A percentile compares a stretch with the other conserved stretches of the same genome.
Evolutionary conservation across 1,284 basidiomycete genomes (phyloP).

Genomic region (Apiotrichum mycotoxinovorans): DNA sequence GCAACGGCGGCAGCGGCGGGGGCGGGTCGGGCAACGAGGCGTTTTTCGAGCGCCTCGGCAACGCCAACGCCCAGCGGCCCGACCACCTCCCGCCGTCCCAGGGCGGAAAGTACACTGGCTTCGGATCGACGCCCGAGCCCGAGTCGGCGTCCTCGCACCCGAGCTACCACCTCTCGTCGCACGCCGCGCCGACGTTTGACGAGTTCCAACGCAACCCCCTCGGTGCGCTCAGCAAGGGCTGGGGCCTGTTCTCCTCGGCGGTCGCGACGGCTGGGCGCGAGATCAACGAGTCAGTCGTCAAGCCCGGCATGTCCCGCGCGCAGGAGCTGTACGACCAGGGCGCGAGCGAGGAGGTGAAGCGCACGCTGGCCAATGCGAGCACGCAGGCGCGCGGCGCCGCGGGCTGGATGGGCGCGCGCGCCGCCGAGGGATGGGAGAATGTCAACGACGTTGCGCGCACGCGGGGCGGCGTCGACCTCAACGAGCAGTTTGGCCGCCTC

Average conservation of each 20-base stretch:
- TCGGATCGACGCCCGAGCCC: conserved; percentile 42
- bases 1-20: conserved; percentile 1
- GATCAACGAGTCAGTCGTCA: conserved; percentile 47
- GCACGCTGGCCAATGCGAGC: conserved; percentile 27
- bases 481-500: conserved; percentile 44
- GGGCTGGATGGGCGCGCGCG: conserved; percentile 36
- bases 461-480: conserved; percentile 46
- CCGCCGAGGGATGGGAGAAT: conserved; percentile 43
- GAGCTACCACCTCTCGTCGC: conserved; percentile 39
- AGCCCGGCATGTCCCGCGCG: conserved; percentile 43
- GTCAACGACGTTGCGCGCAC: conserved; percentile 45
- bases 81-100: conserved; percentile 49
- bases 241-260: conserved; percentile 49
- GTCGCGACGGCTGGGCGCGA: conserved; percentile 41
- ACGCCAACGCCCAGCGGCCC: conserved; percentile 39
- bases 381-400: conserved; percentile 33
- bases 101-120: conserved; percentile 48
- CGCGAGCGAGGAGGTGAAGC: conserved; percentile 34
- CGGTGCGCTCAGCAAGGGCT: conserved; percentile 47
- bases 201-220: conserved; percentile 48
- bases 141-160: conserved; percentile 30
- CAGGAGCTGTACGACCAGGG: conserved; percentile 28
- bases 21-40: conserved; percentile 42
- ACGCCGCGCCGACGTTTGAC: conserved; percentile 43
- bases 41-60: conserved; percentile 48